Evolutionary conservation across 2,329 filamentous ascomycete genomes (phyloP).

Genomic region (Chaetomiaceae sp.): DNA sequence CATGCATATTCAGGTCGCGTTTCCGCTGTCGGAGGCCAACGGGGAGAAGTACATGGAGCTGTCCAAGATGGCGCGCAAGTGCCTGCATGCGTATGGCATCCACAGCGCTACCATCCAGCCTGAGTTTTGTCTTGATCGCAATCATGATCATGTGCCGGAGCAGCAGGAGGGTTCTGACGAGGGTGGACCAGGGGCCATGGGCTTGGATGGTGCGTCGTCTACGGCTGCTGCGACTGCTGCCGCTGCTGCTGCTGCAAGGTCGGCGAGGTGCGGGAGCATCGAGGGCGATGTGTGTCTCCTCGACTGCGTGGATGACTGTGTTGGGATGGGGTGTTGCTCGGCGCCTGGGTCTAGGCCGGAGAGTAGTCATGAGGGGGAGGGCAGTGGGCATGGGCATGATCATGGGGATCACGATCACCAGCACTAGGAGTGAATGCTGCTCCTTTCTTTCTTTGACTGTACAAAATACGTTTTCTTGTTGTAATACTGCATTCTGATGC

Average conservation of each 20-base stretch:
- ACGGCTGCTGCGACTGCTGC: constrained; percentile 10
- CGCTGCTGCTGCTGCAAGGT: constrained; percentile 19
- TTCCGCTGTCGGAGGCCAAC: constrained; percentile 79
- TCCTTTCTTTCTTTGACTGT: neutral
- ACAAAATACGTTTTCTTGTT: neutral
- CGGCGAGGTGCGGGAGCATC: constrained; percentile 24
- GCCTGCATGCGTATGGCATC: constrained; percentile 91
- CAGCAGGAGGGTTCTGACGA: constrained; percentile 18
- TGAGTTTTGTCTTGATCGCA: constrained; percentile 64
- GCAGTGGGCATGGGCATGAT: constrained; percentile 24
- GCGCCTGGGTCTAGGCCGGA: constrained; percentile 30
- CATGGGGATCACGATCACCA: constrained; percentile 8
- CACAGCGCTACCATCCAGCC: constrained; percentile 97
- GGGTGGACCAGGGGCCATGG: constrained; percentile 26
- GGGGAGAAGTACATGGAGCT: constrained; percentile 85
- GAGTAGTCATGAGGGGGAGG: constrained; percentile 32
- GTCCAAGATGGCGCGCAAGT: constrained; percentile 75
- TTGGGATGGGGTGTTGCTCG: constrained; percentile 43
- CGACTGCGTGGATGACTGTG: constrained; percentile 48
- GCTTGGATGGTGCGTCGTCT: constrained; percentile 35
- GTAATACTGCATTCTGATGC: too few relatives aligned
- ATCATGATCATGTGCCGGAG: constrained; percentile 38
- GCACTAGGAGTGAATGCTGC: neutral
- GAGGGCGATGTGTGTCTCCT: constrained; percentile 41
- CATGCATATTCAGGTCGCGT: constrained; percentile 87